Base-by-base conservation (phyloP, 176 grass and related monocot genomes). In the Oryza coarctata region DNA sequence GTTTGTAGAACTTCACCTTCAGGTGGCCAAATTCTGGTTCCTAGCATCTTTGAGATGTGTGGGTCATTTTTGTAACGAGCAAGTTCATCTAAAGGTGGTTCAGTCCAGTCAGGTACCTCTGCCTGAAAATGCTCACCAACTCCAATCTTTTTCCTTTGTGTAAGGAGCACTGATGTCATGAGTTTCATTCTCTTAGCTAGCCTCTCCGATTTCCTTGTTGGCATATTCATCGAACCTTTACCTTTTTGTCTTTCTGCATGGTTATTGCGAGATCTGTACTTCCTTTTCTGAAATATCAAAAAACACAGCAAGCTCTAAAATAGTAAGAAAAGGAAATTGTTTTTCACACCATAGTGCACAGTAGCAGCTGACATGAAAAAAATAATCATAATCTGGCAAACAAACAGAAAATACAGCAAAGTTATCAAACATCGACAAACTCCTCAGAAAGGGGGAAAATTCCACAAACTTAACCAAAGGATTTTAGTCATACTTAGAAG, bases 141-240 rank as follows among this genome's bases (percentile, higher is more conserved):
- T 34, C 93, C 93, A 78, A 96, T 92, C 39, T 92, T 88, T 75
- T 94, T 96, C 80, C 87, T 87, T 76, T 89, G 90, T 47, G 62
- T 86, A 12, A 84, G 78, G 71, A 94, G 91, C 85, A 90, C 88
- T 26, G 83, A 80, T 84, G 83, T 63, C 82, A 89, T 86, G 65
- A 95, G 71, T 23, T 82, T 76, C 74, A 91, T 84, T 79, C 77
- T 88, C 77, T 82, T 93, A 70, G 97, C 88, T 85, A 99, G 80
- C 64, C 97, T 94, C 78, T 94, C 89, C 13, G 97, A 99, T 85
- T 94, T 95, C 86, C 97, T 89, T 83, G 63, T 87, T 83, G 87
- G 92, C 74, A 52, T 50, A 79, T 74, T 75, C 44, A 35, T 29
- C 32, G 33, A 60, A 35, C 76, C 85, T 87, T 91, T 94, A 52